phyloP scores from a whole-genome alignment of 148 eudicot species.

The Rheum nobile region DNA sequence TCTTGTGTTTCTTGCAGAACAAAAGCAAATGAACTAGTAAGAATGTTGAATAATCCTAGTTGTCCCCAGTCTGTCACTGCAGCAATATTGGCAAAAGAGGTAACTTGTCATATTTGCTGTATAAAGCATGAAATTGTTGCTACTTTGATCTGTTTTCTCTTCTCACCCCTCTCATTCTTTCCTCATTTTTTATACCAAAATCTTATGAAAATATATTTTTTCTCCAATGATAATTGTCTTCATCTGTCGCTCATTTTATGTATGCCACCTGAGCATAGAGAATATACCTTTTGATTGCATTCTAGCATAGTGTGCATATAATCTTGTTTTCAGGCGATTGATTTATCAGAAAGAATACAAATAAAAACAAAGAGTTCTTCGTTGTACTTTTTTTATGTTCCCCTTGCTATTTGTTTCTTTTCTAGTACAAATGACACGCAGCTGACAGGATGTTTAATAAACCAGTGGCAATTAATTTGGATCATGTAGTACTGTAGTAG shows the following conservation, averaged over 20 bases:
- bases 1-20: constrained; percentile 30
- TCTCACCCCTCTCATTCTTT: too few species aligned
- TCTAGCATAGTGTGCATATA: neutral
- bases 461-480: neutral
- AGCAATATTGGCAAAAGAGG: constrained; percentile 64
- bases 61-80: constrained; percentile 59
- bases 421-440: neutral
- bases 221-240: neutral
- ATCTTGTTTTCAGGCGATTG: neutral
- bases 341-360: neutral
- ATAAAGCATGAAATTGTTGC: neutral
- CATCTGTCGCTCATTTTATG: neutral
- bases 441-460: neutral
- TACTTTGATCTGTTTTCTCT: neutral
- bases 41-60: constrained; percentile 40
- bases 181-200: neutral
- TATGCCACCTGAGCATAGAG: neutral
- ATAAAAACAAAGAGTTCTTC: neutral
- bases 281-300: neutral
- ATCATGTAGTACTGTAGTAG: neutral
- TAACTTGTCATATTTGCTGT: constrained; percentile 13
- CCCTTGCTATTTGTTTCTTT: neutral
- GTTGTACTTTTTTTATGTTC: neutral
- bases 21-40: constrained; percentile 41
- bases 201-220: neutral